Percentiles rank a stretch among this genome's conserved stretches.
Conservation (phyloP, 768 basidiomycete species). For the Tricholoma sp. region DNA sequence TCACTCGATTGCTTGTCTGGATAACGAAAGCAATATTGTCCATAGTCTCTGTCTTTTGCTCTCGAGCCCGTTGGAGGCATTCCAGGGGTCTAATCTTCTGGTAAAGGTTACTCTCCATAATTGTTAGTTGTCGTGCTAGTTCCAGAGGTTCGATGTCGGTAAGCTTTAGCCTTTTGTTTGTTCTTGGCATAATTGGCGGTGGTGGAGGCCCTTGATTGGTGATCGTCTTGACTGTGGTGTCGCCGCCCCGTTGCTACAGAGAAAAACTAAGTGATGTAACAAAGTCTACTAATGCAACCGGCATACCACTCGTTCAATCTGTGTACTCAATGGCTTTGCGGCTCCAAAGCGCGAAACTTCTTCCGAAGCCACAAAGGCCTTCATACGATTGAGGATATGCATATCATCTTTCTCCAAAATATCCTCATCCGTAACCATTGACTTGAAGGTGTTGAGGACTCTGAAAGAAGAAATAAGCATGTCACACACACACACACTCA, state of each 20-base stretch:
- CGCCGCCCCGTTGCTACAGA: constrained; percentile 46
- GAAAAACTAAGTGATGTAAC: constrained; percentile 6
- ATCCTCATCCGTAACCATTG: constrained; percentile 82
- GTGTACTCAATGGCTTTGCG: constrained; percentile 66
- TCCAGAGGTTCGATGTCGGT: constrained; percentile 86
- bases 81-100: constrained; percentile 87
- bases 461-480: constrained; percentile 29
- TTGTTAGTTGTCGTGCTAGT: constrained; percentile 87
- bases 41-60: constrained; percentile 63
- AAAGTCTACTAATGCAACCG: not conserved
- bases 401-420: constrained; percentile 84
- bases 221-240: constrained; percentile 50
- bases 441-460: constrained; percentile 85
- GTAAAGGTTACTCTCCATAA: constrained; percentile 84
- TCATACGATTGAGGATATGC: constrained; percentile 76
- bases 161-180: constrained; percentile 69
- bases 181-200: constrained; percentile 68
- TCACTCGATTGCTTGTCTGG: constrained; percentile 78
- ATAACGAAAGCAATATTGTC: constrained; percentile 89
- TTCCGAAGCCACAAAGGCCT: constrained; percentile 66
- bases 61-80: constrained; percentile 79
- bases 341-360: constrained; percentile 61
- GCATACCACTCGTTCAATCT: constrained; percentile 80
- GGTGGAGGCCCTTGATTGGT: constrained; percentile 61
- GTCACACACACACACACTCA: too few species aligned